A percentile compares a stretch with the other conserved stretches of the same genome.
phyloP scores from a whole-genome alignment of 495 filamentous ascomycete species.

The Xylaria sp. region DNA sequence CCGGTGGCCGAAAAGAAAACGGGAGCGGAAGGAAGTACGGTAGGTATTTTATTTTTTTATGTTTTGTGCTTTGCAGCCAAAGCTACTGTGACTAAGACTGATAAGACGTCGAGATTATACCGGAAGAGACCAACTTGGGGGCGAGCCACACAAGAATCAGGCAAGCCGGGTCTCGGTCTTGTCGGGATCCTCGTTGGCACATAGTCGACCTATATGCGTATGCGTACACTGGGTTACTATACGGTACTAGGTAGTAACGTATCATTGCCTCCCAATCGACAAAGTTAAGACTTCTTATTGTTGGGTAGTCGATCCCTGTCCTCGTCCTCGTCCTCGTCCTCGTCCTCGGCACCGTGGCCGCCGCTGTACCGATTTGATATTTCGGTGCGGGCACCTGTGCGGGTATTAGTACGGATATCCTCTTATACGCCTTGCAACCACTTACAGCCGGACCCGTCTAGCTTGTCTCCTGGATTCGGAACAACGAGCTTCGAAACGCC shows the following conservation, averaged over 20 bases:
- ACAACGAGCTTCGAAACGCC: neutral
- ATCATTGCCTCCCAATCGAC: neutral
- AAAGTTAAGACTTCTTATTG: neutral
- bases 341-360: conserved; percentile 9
- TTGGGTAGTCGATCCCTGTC: neutral
- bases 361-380: conserved; percentile 12
- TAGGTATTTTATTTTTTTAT: too few relatives aligned
- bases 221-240: too few relatives aligned
- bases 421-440: neutral
- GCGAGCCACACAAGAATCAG: neutral
- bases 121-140: neutral
- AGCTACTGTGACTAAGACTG: neutral
- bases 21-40: neutral
- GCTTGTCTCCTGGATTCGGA: neutral
- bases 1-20: neutral
- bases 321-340: too few relatives aligned
- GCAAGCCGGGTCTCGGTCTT: neutral
- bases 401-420: too few relatives aligned
- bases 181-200: neutral
- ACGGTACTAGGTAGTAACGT: too few relatives aligned
- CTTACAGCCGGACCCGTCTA: neutral
- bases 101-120: neutral
- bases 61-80: neutral
- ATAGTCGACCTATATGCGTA: neutral
- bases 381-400: neutral